Conservation (phyloP, 345 rosid species). For the Euphorbia tirucalli region DNA sequence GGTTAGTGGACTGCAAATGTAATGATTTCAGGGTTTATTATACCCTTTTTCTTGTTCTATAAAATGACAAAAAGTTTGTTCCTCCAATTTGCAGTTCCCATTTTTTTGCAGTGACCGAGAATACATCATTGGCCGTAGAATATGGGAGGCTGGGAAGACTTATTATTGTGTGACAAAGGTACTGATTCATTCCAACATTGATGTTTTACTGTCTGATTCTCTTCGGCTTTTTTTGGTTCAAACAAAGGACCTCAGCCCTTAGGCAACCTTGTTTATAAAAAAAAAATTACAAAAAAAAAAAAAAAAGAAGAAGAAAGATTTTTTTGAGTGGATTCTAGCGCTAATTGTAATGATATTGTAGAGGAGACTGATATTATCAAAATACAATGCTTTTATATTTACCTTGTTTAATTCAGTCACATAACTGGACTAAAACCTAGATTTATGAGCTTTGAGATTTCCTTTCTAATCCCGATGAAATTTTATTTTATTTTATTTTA, state of each 20-base stretch:
- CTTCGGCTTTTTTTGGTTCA: background rate
- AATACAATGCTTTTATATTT: background rate
- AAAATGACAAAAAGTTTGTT: conserved; percentile 8
- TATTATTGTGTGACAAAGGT: conserved; percentile 93
- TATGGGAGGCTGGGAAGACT: conserved; percentile 81
- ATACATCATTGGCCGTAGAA: conserved; percentile 80
- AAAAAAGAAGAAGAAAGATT: too few species aligned
- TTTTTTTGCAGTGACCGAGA: conserved; percentile 97
- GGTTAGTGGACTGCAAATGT: conserved; percentile 34
- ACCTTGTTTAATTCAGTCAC: background rate
- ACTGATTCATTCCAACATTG: conserved; percentile 11
- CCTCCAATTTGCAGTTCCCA: conserved; percentile 66
- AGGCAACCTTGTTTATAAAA: background rate
- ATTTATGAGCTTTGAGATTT: background rate
- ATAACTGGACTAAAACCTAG: background rate
- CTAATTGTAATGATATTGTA: background rate
- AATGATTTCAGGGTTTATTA: conserved; percentile 5
- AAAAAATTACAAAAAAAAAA: too few species aligned
- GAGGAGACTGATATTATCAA: background rate
- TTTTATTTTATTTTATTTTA: too few species aligned
- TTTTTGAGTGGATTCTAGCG: background rate
- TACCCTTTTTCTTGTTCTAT: background rate
- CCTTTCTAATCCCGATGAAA: background rate
- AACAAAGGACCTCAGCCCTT: background rate
- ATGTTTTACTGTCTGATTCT: background rate